These are phyloP conservation scores for Exserohilum rostratum DNA, from an alignment of 2,329 filamentous ascomycete genomes.

Conservation along the genomic window DNA sequence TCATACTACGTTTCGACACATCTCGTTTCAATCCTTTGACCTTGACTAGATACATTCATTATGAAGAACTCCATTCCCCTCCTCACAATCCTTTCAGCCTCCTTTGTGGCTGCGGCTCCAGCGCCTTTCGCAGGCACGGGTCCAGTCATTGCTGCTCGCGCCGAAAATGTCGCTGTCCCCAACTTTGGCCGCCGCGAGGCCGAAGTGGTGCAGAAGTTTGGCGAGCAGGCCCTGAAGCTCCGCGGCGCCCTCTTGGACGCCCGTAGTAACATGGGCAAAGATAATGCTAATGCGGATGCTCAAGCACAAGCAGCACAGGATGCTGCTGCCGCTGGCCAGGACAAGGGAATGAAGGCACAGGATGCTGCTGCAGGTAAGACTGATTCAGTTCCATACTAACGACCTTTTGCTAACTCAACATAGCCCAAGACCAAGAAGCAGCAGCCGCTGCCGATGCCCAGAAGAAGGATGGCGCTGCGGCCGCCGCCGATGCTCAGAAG, in stretches of 20 bases:
- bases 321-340: constrained; percentile 11
- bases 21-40: constrained; percentile 29
- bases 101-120: constrained; percentile 42
- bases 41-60: constrained; percentile 22
- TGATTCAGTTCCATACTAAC: background rate
- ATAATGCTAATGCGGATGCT: constrained; percentile 14
- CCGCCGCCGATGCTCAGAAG: constrained; percentile 1
- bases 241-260: constrained; percentile 33
- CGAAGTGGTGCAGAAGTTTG: constrained; percentile 28
- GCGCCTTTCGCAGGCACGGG: constrained; percentile 39
- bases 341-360: constrained; percentile 10
- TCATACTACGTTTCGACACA: constrained; percentile 35
- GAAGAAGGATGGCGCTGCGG: constrained; percentile 1
- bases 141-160: constrained; percentile 29
- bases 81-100: constrained; percentile 43
- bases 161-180: constrained; percentile 31
- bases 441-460: constrained; percentile 5
- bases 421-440: constrained; percentile 15
- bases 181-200: constrained; percentile 30
- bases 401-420: background rate
- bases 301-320: constrained; percentile 16
- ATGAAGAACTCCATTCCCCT: constrained; percentile 46
- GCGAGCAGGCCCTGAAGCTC: constrained; percentile 35
- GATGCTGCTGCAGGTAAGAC: constrained; percentile 6
- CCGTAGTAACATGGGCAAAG: constrained; percentile 20